These are phyloP conservation scores for Aspergillus oerlinghausenensis DNA, from an alignment of 2,329 filamentous ascomycete genomes.

Conservation along the genomic window DNA sequence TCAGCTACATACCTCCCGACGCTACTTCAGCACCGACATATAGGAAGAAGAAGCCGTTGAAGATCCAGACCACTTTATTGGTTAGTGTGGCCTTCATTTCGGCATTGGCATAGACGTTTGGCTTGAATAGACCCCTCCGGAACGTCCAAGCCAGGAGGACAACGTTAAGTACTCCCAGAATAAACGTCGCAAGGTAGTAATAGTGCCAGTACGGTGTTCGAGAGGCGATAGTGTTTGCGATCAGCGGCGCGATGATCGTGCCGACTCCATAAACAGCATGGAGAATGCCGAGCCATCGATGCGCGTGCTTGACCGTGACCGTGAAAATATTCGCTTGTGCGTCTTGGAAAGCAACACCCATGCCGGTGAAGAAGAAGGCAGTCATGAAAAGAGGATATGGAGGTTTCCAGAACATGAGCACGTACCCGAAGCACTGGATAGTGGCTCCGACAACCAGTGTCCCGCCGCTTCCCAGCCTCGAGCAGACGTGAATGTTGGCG, in stretches of 20 bases:
- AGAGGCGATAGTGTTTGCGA: constrained; percentile 20
- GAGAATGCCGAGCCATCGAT: constrained; percentile 20
- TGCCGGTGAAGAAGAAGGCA: constrained; percentile 21
- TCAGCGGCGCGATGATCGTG: constrained; percentile 17
- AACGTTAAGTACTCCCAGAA: constrained; percentile 13
- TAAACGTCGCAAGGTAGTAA: constrained; percentile 18
- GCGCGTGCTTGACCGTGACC: constrained; percentile 17
- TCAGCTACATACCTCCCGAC: constrained; percentile 14
- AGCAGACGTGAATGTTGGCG: constrained; percentile 22
- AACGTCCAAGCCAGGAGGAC: constrained; percentile 15
- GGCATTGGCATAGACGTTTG: constrained; percentile 14
- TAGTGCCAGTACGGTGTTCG: constrained; percentile 18
- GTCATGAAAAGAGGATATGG: constrained; percentile 17
- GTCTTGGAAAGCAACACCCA: constrained; percentile 19
- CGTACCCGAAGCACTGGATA: constrained; percentile 18
- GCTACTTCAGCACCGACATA: constrained; percentile 22
- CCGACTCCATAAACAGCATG: constrained; percentile 21
- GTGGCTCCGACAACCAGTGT: constrained; percentile 17
- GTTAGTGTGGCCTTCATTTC: constrained; percentile 16
- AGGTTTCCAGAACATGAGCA: constrained; percentile 21
- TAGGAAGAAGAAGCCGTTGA: constrained; percentile 22
- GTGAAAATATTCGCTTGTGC: constrained; percentile 21
- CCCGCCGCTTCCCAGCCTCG: constrained; percentile 18
- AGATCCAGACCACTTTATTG: constrained; percentile 18
- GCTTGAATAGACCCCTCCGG: constrained; percentile 16